These are phyloP conservation scores for Ceratocystis eucalypticola DNA, from an alignment of 2,329 filamentous ascomycete genomes.

Conservation along the genomic window DNA sequence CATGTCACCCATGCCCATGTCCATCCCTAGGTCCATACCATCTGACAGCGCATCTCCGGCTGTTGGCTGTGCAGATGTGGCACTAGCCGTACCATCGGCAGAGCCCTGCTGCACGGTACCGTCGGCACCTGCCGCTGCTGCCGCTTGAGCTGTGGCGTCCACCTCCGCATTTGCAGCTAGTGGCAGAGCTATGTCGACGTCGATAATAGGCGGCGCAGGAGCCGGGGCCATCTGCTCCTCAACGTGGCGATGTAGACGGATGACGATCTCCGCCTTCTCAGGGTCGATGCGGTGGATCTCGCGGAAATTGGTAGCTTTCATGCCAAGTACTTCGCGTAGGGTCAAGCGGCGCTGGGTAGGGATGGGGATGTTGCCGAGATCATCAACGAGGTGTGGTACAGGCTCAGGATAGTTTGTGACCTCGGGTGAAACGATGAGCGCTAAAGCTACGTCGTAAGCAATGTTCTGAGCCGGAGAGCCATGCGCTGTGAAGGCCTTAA, in stretches of 20 bases:
- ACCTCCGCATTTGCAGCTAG: slow-evolving; percentile 27
- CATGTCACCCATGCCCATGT: slow-evolving; percentile 16
- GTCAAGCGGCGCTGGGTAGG: slow-evolving; percentile 37
- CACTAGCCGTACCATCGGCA: slow-evolving; percentile 28
- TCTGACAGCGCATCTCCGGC: slow-evolving; percentile 31
- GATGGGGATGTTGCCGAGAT: slow-evolving; percentile 27
- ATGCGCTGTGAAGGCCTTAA: slow-evolving; percentile 30
- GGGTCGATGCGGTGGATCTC: slow-evolving; percentile 43
- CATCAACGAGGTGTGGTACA: slow-evolving; percentile 26
- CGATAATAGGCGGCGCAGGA: slow-evolving; percentile 31
- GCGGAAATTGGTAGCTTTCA: slow-evolving; percentile 44
- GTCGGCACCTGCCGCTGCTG: slow-evolving; percentile 28
- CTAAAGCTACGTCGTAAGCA: slow-evolving; percentile 55
- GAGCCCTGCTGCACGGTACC: slow-evolving; percentile 27
- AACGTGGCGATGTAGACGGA: slow-evolving; percentile 49
- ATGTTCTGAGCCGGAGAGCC: slow-evolving; percentile 44
- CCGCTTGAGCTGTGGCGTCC: slow-evolving; percentile 21
- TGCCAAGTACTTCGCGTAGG: slow-evolving; percentile 46
- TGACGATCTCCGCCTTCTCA: slow-evolving; percentile 44
- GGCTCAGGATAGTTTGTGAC: slow-evolving; percentile 31
- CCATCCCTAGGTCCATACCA: slow-evolving; percentile 8
- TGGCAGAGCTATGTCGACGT: slow-evolving; percentile 30
- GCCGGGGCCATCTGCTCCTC: slow-evolving; percentile 47
- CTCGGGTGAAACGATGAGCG: slow-evolving; percentile 56
- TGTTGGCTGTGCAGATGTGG: slow-evolving; percentile 26